Percentiles rank a stretch among this genome's conserved stretches.
These are phyloP conservation scores for Auricularia auricula-judae DNA, from an alignment of 768 basidiomycete species.

Conservation along the genomic window DNA sequence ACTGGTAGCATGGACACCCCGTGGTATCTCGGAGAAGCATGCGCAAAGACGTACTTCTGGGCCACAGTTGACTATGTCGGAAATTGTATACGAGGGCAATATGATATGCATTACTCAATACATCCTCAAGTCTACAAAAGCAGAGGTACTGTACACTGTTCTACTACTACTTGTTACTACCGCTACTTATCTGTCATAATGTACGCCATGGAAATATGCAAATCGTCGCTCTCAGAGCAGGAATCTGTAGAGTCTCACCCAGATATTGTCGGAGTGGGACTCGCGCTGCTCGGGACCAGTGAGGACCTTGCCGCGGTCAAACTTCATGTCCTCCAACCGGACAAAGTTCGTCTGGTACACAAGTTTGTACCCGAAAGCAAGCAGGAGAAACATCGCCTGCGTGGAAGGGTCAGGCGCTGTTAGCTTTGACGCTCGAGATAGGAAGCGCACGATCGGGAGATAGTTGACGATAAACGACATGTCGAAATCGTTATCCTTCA, in stretches of 20 bases:
- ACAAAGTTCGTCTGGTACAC: constrained; percentile 1
- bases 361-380: constrained; percentile 3
- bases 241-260: background rate
- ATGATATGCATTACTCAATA: too few relatives aligned
- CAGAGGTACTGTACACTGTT: too few relatives aligned
- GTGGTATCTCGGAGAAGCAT: too few relatives aligned
- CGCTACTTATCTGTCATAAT: background rate
- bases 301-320: background rate
- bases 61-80: too few relatives aligned
- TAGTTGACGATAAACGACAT: background rate
- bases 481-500: background rate
- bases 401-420: background rate
- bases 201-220: background rate
- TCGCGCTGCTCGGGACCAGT: background rate
- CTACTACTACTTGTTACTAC: background rate
- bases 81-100: too few relatives aligned
- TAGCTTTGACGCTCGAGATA: too few relatives aligned
- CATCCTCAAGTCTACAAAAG: too few relatives aligned
- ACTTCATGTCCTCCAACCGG: background rate
- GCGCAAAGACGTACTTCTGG: too few relatives aligned
- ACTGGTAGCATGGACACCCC: too few relatives aligned
- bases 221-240: background rate
- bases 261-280: background rate
- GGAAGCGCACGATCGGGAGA: background rate
- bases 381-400: background rate